Evolutionary conservation across 2,329 filamentous ascomycete genomes (phyloP).

Genomic region (Byssothecium circinans): DNA sequence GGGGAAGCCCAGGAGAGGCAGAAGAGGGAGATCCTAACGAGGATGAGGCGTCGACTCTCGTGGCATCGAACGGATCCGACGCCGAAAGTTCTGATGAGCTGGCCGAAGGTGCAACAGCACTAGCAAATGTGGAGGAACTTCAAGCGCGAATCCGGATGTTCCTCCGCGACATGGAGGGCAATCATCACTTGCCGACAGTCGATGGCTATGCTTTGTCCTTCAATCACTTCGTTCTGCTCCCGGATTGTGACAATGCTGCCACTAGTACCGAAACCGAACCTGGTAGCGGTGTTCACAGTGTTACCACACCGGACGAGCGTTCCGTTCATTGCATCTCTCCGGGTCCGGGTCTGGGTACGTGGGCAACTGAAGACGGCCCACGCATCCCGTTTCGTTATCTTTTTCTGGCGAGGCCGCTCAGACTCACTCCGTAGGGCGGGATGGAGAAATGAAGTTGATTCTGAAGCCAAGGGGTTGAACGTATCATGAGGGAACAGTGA

Average conservation of each 20-base stretch:
- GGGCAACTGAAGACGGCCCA: constrained; percentile 8
- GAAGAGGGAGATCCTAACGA: constrained; percentile 14
- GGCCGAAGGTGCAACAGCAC: neutral
- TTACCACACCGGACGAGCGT: constrained; percentile 5
- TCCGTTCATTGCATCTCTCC: constrained; percentile 24
- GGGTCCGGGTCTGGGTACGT: constrained; percentile 24
- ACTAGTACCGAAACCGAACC: constrained; percentile 17
- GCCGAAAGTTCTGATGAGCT: neutral
- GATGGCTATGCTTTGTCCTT: neutral
- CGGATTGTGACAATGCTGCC: constrained; percentile 6
- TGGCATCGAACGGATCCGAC: constrained; percentile 10
- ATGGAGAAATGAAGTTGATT: too few species aligned
- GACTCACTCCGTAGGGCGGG: constrained; percentile 30
- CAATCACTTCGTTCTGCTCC: neutral
- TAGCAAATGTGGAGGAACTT: constrained; percentile 1
- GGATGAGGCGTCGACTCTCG: constrained; percentile 12
- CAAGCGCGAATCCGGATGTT: constrained; percentile 2
- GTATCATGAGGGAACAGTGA: too few species aligned
- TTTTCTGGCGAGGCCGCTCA: constrained; percentile 29
- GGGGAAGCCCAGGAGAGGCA: constrained; percentile 8
- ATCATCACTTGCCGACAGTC: neutral
- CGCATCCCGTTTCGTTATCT: constrained; percentile 17
- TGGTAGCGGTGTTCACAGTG: constrained; percentile 15
- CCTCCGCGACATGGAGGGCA: neutral
- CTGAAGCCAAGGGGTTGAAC: too few species aligned